phyloP scores from a whole-genome alignment of 2,329 filamentous ascomycete species.

The Botrytis pseudocinerea region DNA sequence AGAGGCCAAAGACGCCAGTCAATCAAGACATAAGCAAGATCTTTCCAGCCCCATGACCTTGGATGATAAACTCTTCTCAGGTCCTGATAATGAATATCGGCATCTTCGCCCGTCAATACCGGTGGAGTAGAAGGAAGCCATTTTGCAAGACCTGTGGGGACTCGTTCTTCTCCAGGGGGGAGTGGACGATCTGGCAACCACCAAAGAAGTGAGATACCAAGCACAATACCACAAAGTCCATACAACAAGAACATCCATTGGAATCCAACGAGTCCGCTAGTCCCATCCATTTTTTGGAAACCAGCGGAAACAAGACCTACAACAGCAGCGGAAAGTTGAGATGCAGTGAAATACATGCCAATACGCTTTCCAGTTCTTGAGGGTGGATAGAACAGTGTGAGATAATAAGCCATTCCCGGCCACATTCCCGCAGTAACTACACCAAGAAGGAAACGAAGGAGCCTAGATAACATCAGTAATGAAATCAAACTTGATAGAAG shows the following conservation, averaged over 20 bases:
- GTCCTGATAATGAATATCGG: conserved; percentile 79
- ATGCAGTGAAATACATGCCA: conserved; percentile 84
- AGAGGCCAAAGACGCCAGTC: conserved; percentile 91
- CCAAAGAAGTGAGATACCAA: conserved; percentile 77
- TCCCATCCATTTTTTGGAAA: conserved; percentile 87
- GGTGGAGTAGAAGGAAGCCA: conserved; percentile 71
- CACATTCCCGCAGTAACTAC: conserved; percentile 91
- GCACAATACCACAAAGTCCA: conserved; percentile 69
- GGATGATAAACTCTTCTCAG: conserved; percentile 77
- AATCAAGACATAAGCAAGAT: conserved; percentile 68
- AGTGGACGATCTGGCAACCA: conserved; percentile 86
- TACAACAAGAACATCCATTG: conserved; percentile 94
- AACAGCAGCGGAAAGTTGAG: conserved; percentile 84
- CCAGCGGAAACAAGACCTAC: conserved; percentile 88
- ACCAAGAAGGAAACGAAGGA: conserved; percentile 82
- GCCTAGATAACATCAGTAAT: conserved; percentile 42
- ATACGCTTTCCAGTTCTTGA: conserved; percentile 84
- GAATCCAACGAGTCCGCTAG: conserved; percentile 74
- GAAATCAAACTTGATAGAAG: neutral
- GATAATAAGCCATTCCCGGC: conserved; percentile 92
- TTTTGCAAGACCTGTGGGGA: conserved; percentile 52
- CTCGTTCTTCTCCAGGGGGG: conserved; percentile 60
- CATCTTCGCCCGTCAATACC: conserved; percentile 74
- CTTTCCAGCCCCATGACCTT: conserved; percentile 69
- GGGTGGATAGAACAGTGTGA: conserved; percentile 89